Evolutionary conservation across 2,329 filamentous ascomycete genomes (phyloP), one percentile per base, ranked within the genome.

Genomic region (Xylariaceae sp.): DNA sequence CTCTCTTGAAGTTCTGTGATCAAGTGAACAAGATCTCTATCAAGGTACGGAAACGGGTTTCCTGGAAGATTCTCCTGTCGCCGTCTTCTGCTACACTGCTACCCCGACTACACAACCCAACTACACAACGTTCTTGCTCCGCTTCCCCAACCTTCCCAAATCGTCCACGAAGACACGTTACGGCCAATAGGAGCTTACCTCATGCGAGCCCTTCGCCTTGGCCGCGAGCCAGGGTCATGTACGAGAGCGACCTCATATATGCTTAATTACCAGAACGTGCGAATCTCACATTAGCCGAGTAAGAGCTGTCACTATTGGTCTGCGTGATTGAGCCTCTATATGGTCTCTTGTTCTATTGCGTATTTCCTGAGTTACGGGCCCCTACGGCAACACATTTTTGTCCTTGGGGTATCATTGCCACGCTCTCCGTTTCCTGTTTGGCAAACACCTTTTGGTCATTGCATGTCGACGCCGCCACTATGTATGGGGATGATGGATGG

Each of bases 241-340:
- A 35, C 19, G 40, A 35, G 45, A 33, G 35, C 35, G 47, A 55
- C 53, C 32, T 51, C 38, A 47, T 51, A 52, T 58, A 55, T 52
- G 52, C 52, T 57, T 58, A 61, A 61, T 60, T 39, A 49, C 47
- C 50, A 42, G 48, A 50, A 48, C 48, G 51, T 44, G 45, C 38
- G 47, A 41, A 55, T 47, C 44, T 52, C 45, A 48, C 6, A 61
- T 61, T 61, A 61, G 59, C 59, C 59, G 59, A 60, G 49, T 46
- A 44, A 27, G 22, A 27, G 22, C 22, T 27, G 22, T 27, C 22
- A 7, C 4, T 27, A 27, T 27, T 27, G 22, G 22, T 27, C 22
- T 27, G 22, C 22, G 22, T 27, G 39, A 30, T 55, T 44, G n/a
- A 54, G 42, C 50, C 46, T 44, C 17, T 11, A 43, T 18, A 39